phyloP scores from a whole-genome alignment of 805 yeast species.

The Spathaspora sp. region DNA sequence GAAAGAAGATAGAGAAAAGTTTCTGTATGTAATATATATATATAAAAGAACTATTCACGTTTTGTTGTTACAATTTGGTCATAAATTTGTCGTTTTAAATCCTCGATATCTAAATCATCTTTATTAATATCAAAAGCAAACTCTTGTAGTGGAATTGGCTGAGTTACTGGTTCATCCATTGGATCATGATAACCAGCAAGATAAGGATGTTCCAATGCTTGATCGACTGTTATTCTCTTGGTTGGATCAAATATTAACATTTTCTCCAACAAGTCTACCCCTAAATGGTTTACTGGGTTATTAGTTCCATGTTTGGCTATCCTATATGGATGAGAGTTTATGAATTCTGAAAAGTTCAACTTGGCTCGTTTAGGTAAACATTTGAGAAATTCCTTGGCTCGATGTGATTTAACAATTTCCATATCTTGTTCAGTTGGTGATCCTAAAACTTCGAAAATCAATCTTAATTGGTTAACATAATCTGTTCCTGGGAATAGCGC shows the following conservation, averaged over 20 bases:
- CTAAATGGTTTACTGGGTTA: conserved; percentile 19
- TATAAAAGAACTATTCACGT: not conserved
- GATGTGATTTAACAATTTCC: conserved; percentile 16
- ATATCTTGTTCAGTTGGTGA: conserved; percentile 45
- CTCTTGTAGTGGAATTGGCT: conserved; percentile 21
- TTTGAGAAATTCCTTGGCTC: conserved; percentile 24
- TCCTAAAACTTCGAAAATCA: conserved; percentile 77
- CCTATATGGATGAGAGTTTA: conserved; percentile 20
- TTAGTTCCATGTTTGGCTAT: conserved; percentile 10
- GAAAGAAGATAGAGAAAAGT: conserved; percentile 56
- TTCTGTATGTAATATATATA: not conserved
- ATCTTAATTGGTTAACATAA: conserved; percentile 83
- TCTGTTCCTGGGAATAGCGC: conserved; percentile 94
- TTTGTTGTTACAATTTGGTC: conserved; percentile 59
- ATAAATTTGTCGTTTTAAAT: conserved; percentile 69
- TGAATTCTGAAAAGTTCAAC: conserved; percentile 13
- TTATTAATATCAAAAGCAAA: conserved; percentile 48
- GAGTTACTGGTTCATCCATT: conserved; percentile 25
- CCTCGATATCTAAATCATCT: conserved; percentile 61
- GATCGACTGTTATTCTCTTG: conserved; percentile 79
- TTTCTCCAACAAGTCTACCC: conserved; percentile 42
- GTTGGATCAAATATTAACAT: conserved; percentile 87
- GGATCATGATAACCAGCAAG: conserved; percentile 71
- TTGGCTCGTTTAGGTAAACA: conserved; percentile 19
- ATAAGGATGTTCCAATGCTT: conserved; percentile 88